Evolutionary conservation across 805 yeast species (phyloP).

Genomic region (Yarrowia porcina): DNA sequence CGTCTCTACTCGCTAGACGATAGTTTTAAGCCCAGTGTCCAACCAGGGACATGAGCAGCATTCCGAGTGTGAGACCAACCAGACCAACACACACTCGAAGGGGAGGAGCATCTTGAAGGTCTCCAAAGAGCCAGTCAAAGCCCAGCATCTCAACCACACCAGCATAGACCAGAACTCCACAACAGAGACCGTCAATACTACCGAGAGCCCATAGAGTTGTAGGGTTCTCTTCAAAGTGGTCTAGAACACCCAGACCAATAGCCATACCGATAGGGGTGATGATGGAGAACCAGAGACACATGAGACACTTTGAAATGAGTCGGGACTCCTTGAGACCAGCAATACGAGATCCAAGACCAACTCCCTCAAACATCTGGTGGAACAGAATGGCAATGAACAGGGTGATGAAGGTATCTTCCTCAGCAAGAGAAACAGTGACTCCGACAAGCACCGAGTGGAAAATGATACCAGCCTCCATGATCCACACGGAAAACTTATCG

Average conservation of each 20-base stretch:
- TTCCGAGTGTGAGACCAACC: constrained; percentile 47
- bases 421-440: constrained; percentile 70
- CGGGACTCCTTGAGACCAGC: constrained; percentile 51
- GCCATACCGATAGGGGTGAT: constrained; percentile 75
- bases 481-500: constrained; percentile 26
- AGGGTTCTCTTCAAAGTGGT: constrained; percentile 52
- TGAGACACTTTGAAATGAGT: constrained; percentile 14
- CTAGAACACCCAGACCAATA: constrained; percentile 72
- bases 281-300: constrained; percentile 48
- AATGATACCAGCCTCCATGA: constrained; percentile 69
- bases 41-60: constrained; percentile 58
- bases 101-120: constrained; percentile 30
- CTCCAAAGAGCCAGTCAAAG: constrained; percentile 54
- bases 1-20: too few species aligned
- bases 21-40: constrained; percentile 56
- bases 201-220: constrained; percentile 65
- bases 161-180: constrained; percentile 75
- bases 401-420: constrained; percentile 68
- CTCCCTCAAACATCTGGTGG: constrained; percentile 79
- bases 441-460: constrained; percentile 86
- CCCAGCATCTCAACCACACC: constrained; percentile 79
- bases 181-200: constrained; percentile 67
- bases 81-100: constrained; percentile 30
- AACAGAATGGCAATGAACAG: constrained; percentile 54
- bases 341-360: constrained; percentile 77